Conservation (phyloP, 2,329 filamentous ascomycete genomes). For the Aspergillus caelatus region DNA sequence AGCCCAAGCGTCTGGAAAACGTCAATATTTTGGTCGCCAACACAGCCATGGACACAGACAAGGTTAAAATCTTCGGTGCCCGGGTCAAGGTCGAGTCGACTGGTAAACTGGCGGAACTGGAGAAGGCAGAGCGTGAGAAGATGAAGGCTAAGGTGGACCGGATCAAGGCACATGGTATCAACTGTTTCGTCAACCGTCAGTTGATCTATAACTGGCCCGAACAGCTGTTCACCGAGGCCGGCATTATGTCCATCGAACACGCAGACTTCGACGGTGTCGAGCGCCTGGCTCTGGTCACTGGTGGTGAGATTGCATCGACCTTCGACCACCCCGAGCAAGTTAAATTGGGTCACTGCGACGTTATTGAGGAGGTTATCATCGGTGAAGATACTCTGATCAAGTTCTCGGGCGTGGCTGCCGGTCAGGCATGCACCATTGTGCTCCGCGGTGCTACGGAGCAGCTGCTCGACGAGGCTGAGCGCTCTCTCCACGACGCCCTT, state of each 20-base stretch:
- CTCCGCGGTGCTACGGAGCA: conserved; percentile 95
- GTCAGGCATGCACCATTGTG: conserved; percentile 94
- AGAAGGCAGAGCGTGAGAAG: conserved; percentile 98
- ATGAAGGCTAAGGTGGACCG: conserved; percentile 99
- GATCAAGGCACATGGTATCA: conserved; percentile 98
- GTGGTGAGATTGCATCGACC: conserved; percentile 94
- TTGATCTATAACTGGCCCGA: conserved; percentile 99
- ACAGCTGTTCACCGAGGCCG: conserved; percentile 95
- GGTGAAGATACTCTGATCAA: conserved; percentile 97
- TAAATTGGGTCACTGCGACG: conserved; percentile 90
- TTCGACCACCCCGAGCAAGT: conserved; percentile 98
- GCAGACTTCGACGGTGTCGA: conserved; percentile 99
- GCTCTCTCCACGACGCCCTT: conserved; percentile 91
- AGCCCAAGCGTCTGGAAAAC: conserved; percentile 95
- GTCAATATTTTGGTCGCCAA: conserved; percentile 98
- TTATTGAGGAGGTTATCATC: conserved; percentile 98
- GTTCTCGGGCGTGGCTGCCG: conserved; percentile 93
- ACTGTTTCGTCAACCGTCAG: conserved; percentile 99
- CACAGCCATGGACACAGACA: conserved; percentile 99
- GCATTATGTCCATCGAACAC: conserved; percentile 98
- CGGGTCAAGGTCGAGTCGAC: conserved; percentile 96
- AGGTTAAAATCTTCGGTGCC: conserved; percentile 99
- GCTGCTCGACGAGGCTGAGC: conserved; percentile 93
- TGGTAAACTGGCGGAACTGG: conserved; percentile 94
- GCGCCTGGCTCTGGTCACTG: conserved; percentile 89